A percentile compares a stretch with the other conserved stretches of the same genome.
Conservation (phyloP, 2,329 filamentous ascomycete species). For the Talaromyces marneffei region DNA sequence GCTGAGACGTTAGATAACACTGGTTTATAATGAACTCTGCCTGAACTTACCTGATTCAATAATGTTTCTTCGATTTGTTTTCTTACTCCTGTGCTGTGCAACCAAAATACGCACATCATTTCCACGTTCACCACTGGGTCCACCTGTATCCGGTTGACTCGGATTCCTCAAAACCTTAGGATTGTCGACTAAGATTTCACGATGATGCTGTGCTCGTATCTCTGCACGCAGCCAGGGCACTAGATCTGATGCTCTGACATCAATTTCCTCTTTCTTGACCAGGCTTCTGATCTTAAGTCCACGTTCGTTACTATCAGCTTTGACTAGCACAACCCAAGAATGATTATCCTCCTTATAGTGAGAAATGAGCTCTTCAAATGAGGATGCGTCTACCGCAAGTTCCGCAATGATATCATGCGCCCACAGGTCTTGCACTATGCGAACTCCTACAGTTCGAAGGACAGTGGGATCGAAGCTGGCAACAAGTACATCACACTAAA, state of each 20-base stretch:
- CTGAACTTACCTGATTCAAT: conserved; percentile 67
- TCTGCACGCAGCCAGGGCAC: conserved; percentile 75
- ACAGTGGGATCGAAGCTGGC: conserved; percentile 77
- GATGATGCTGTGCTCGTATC: conserved; percentile 69
- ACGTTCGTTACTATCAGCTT: conserved; percentile 54
- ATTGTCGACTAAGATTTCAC: conserved; percentile 44
- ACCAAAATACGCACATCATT: conserved; percentile 81
- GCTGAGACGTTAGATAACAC: conserved; percentile 30
- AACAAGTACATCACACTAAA: conserved; percentile 78
- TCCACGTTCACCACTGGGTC: conserved; percentile 42
- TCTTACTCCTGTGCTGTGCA: conserved; percentile 78
- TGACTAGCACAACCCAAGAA: conserved; percentile 84
- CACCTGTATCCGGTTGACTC: conserved; percentile 36
- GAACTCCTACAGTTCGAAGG: conserved; percentile 68
- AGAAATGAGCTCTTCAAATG: conserved; percentile 64
- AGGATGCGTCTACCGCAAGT: conserved; percentile 71
- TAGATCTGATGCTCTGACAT: conserved; percentile 67
- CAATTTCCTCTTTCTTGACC: conserved; percentile 71
- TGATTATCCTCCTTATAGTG: conserved; percentile 71
- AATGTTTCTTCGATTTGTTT: conserved; percentile 80
- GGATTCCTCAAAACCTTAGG: conserved; percentile 38
- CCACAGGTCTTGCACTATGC: conserved; percentile 75
- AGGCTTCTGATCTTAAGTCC: conserved; percentile 73
- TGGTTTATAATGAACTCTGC: conserved; percentile 26
- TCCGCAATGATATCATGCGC: conserved; percentile 80